Evolutionary conservation across 306 rosid genomes (phyloP), one percentile per base, ranked within the genome.

Genomic region (Cicer judaicum): DNA sequence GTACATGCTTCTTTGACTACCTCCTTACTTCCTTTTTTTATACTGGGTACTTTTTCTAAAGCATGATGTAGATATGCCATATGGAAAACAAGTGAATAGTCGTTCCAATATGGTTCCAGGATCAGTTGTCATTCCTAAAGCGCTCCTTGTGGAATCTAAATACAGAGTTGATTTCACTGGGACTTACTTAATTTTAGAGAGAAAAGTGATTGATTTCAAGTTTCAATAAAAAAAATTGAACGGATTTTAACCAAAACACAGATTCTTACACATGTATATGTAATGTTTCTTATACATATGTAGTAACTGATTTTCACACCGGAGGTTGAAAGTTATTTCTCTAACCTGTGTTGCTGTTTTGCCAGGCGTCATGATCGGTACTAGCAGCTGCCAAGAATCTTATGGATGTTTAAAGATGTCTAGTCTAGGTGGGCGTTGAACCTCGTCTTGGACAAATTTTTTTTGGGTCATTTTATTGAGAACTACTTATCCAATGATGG

Each of bases 301-400:
- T 7, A 44, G 15, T 21, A 7, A 18, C 15, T 64, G 11, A 39
- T 39, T 50, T 64, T 65, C 41, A 34, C 29, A 8, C 46, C 54
- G 12, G 8, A 39, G 10, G 41, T 63, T 52, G 72, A 29, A 44
- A 34, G 29, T 50, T 36, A 15, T 16, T 15, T 38, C 21, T 70
- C 43, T 40, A 73, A 53, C 52, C 48, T 12, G 10, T 13, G 11
- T 43, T 73, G 13, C 24, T 64, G 79, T 65, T 72, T 69, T 64
- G 52, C 39, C 91, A 92, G 98, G 96, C 98, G 90, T 42, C 36
- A 92, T 68, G 98, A 92, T 71, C 91, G 96, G 55, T 80, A 88
- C 87, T 92, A 90, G 85, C 24, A 12, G 60, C 69, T 64, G 75
- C 62, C 54, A 19, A 69, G 78, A 78, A 64, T 65, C 61, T 63